Percentiles rank a stretch among this genome's conserved stretches.
Conservation (phyloP, 192 early-diverging fungal genomes). For the Backusella tuberculispora region DNA sequence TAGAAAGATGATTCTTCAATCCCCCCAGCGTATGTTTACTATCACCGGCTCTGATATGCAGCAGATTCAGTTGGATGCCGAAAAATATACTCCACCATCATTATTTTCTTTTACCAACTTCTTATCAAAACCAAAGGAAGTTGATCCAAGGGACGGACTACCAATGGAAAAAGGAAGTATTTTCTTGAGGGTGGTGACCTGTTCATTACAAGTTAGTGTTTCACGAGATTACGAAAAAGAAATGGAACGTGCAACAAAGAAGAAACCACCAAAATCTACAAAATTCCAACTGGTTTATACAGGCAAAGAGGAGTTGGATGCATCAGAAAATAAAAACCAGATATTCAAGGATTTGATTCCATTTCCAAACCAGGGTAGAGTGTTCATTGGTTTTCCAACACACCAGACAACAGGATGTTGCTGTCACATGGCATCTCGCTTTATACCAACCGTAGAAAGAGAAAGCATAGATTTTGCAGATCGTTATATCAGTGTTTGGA, state of each 20-base stretch:
- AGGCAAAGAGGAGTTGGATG: slow-evolving; percentile 78
- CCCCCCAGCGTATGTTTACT: slow-evolving; percentile 74
- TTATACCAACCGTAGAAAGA: slow-evolving; percentile 93
- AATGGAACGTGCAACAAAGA: slow-evolving; percentile 90
- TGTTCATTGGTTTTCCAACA: slow-evolving; percentile 92
- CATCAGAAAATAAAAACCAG: slow-evolving; percentile 55
- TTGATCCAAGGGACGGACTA: not conserved
- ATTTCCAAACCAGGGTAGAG: slow-evolving; percentile 74
- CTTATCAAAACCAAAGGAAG: slow-evolving; percentile 20
- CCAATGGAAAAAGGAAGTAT: slow-evolving; percentile 53
- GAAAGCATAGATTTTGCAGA: slow-evolving; percentile 92
- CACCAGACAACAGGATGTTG: slow-evolving; percentile 89
- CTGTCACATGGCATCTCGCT: slow-evolving; percentile 75
- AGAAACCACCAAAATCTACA: slow-evolving; percentile 74
- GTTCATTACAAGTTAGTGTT: slow-evolving; percentile 58
- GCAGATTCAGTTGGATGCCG: slow-evolving; percentile 58
- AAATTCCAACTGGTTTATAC: slow-evolving; percentile 72
- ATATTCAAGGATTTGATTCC: slow-evolving; percentile 81
- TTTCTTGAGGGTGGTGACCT: slow-evolving; percentile 75
- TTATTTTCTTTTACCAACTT: slow-evolving; percentile 26
- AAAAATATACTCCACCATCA: slow-evolving; percentile 39
- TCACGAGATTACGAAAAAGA: slow-evolving; percentile 58
- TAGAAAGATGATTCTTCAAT: slow-evolving; percentile 52
- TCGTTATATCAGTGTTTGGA: slow-evolving; percentile 75
- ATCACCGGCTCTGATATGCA: slow-evolving; percentile 64